Conservation (phyloP, 192 early-diverging fungal species). For the Lunasporangiospora selenospora region DNA sequence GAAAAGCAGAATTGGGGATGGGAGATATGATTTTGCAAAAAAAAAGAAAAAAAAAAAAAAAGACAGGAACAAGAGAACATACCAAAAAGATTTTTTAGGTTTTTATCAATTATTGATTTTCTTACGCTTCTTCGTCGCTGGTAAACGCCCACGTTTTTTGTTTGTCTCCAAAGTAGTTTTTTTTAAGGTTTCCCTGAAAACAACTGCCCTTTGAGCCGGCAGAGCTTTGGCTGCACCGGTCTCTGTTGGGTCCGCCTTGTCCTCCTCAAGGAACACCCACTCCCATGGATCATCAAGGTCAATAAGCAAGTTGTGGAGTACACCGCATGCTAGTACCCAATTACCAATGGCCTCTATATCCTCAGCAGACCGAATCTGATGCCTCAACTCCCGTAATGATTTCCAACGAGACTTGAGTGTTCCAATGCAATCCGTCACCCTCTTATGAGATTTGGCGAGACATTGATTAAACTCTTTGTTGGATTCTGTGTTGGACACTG, state of each 20-base stretch:
- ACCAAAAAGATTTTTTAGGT: too few species aligned
- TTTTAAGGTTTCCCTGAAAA: conserved; percentile 5
- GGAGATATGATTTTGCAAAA: too few species aligned
- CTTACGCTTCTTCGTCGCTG: too few species aligned
- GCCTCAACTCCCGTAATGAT: conserved; percentile 16
- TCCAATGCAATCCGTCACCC: conserved; percentile 36
- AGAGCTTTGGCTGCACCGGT: too few species aligned
- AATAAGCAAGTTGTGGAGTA: conserved; percentile 22
- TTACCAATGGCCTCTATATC: not conserved
- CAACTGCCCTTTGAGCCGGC: not conserved
- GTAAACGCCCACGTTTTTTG: not conserved
- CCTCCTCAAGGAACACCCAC: conserved; percentile 7
- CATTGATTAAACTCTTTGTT: conserved; percentile 14
- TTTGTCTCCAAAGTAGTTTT: conserved; percentile 9
- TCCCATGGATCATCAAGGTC: conserved; percentile 8
- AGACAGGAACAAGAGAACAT: too few species aligned
- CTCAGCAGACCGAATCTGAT: conserved; percentile 3
- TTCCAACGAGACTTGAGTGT: conserved; percentile 13
- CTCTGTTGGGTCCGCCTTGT: too few species aligned
- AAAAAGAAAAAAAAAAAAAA: too few species aligned
- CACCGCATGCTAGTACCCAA: conserved; percentile 24
- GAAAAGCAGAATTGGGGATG: too few species aligned
- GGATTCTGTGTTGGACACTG: not conserved
- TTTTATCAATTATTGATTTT: not conserved
- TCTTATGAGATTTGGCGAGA: conserved; percentile 6